Evolutionary conservation across 2,329 filamentous ascomycete species (phyloP).

Genomic region (Shiraia sp.): DNA sequence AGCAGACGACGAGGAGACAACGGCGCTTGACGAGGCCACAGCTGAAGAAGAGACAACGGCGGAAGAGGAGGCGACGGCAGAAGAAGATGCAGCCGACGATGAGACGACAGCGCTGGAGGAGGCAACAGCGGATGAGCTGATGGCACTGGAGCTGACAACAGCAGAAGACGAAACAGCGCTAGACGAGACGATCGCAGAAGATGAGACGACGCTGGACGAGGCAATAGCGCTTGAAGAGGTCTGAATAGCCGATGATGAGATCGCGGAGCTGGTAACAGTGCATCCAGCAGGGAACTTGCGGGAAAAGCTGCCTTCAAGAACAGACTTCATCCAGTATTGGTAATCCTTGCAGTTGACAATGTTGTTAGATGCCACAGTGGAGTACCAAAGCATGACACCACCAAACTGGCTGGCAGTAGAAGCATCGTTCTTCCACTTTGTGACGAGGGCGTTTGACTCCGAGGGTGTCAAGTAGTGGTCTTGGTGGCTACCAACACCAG

Average conservation of each 20-base stretch:
- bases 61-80: slow-evolving; percentile 1
- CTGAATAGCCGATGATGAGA: too few relatives aligned
- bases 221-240: not conserved
- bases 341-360: slow-evolving; percentile 50
- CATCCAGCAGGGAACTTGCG: slow-evolving; percentile 19
- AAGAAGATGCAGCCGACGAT: not conserved
- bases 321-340: slow-evolving; percentile 53
- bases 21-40: not conserved
- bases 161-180: not conserved
- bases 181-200: slow-evolving; percentile 1
- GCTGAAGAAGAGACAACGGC: not conserved
- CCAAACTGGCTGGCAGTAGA: slow-evolving; percentile 52
- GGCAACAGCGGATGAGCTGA: slow-evolving; percentile 1
- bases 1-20: not conserved
- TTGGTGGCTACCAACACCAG: slow-evolving; percentile 23
- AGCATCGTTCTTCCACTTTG: slow-evolving; percentile 37
- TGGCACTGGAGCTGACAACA: not conserved
- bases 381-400: slow-evolving; percentile 65
- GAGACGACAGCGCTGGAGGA: not conserved
- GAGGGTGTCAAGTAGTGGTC: slow-evolving; percentile 53
- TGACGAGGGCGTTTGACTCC: slow-evolving; percentile 53
- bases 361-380: slow-evolving; percentile 54
- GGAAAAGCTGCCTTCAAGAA: slow-evolving; percentile 24
- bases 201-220: not conserved
- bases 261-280: slow-evolving; percentile 3